A percentile compares a stretch with the other conserved stretches of the same genome.
Evolutionary conservation across 2,329 filamentous ascomycete species (phyloP).

Genomic region (Aspergillus fischeri): DNA sequence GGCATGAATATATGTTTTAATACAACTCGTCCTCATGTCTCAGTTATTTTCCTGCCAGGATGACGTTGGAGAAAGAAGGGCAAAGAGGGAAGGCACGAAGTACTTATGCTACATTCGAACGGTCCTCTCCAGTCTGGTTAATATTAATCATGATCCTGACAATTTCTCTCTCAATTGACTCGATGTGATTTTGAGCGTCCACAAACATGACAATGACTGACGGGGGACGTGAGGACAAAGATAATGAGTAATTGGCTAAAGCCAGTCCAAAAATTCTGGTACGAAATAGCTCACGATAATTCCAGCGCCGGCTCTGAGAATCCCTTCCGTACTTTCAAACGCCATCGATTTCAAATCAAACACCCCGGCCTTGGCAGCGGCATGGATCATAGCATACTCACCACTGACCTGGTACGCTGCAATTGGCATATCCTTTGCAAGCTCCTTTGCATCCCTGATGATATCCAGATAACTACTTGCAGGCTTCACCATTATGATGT

Average conservation of each 20-base stretch:
- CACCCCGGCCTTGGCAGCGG: constrained; percentile 89
- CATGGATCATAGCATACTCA: constrained; percentile 97
- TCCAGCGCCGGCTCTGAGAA: constrained; percentile 84
- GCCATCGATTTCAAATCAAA: constrained; percentile 95
- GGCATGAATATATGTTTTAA: neutral
- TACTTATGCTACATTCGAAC: neutral
- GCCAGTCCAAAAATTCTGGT: constrained; percentile 67
- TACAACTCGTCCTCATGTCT: neutral
- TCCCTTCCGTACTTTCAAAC: constrained; percentile 90
- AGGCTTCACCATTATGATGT: constrained; percentile 99
- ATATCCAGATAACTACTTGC: constrained; percentile 95
- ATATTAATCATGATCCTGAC: neutral
- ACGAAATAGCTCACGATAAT: constrained; percentile 95
- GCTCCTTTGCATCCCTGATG: constrained; percentile 93
- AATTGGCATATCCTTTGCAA: constrained; percentile 85
- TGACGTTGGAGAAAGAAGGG: neutral
- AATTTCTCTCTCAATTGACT: neutral
- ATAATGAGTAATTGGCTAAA: constrained; percentile 25
- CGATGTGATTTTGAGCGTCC: neutral
- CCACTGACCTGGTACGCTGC: constrained; percentile 97
- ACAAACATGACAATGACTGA: neutral
- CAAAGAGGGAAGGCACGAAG: neutral
- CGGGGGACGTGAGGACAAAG: neutral
- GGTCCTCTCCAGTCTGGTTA: neutral
- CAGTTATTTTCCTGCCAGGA: neutral